phyloP scores from a whole-genome alignment of 2,329 filamentous ascomycete genomes.

The Alternaria postmessia region DNA sequence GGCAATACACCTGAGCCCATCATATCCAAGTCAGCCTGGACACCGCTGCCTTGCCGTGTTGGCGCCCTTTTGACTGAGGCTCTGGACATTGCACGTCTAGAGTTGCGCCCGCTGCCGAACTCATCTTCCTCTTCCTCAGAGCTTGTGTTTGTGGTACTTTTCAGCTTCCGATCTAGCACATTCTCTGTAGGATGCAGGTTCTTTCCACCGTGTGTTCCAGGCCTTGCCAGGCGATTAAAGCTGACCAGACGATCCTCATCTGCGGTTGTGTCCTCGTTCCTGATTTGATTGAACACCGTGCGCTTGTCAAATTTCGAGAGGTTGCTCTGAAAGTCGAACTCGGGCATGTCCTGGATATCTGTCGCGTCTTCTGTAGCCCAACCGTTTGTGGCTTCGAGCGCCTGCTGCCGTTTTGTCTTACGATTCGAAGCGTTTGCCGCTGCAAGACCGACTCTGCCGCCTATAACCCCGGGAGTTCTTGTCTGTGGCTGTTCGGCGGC shows the following conservation, averaged over 20 bases:
- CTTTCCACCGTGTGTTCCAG: conserved; percentile 72
- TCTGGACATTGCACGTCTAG: conserved; percentile 50
- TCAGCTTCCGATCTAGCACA: conserved; percentile 71
- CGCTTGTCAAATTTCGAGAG: conserved; percentile 95
- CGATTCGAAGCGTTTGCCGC: conserved; percentile 50
- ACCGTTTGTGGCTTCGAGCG: conserved; percentile 72
- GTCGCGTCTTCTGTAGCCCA: conserved; percentile 98
- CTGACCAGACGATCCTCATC: conserved; percentile 90
- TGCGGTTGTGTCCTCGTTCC: conserved; percentile 86
- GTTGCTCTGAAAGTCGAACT: conserved; percentile 91
- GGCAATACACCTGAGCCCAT: conserved; percentile 42
- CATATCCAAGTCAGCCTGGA: conserved; percentile 49
- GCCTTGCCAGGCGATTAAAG: conserved; percentile 73
- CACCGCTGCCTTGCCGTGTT: conserved; percentile 51
- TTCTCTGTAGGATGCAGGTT: conserved; percentile 93
- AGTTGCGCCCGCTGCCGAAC: conserved; percentile 50
- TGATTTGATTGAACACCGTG: conserved; percentile 88
- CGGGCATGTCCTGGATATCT: conserved; percentile 89
- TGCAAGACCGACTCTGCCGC: conserved; percentile 47
- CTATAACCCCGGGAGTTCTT: conserved; percentile 50
- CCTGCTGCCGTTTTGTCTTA: conserved; percentile 58
- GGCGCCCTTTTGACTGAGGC: conserved; percentile 50
- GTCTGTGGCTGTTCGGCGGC: conserved; percentile 56
- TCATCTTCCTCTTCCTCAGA: conserved; percentile 51
- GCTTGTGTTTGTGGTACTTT: conserved; percentile 45